phyloP scores from a whole-genome alignment of 1,139 yeast species.

The Blastobotrys serpentis region DNA sequence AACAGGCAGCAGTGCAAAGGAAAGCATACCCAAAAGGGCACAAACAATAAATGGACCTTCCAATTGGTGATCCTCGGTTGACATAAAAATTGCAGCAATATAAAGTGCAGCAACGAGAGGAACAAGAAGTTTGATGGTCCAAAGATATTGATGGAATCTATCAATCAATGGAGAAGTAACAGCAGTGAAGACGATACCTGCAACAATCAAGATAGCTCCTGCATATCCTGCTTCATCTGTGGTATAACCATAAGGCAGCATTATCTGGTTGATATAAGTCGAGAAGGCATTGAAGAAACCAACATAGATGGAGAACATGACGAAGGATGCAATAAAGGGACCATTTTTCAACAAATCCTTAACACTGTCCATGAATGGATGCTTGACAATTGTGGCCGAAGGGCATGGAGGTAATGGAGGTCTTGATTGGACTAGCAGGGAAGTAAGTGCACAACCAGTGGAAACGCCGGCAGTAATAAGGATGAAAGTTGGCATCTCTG shows the following conservation, averaged over 20 bases:
- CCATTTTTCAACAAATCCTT: slow-evolving; percentile 22
- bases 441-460: slow-evolving; percentile 28
- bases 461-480: slow-evolving; percentile 35
- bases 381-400: slow-evolving; percentile 33
- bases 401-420: slow-evolving; percentile 39
- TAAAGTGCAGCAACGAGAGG: slow-evolving; percentile 36
- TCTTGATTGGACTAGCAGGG: slow-evolving; percentile 29
- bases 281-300: slow-evolving; percentile 41
- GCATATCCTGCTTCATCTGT: slow-evolving; percentile 39
- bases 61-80: slow-evolving; percentile 29
- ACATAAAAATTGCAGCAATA: slow-evolving; percentile 38
- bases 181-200: slow-evolving; percentile 37
- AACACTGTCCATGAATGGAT: slow-evolving; percentile 30
- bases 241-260: slow-evolving; percentile 39
- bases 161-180: slow-evolving; percentile 37
- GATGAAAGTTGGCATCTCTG: slow-evolving; percentile 31
- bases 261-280: slow-evolving; percentile 37
- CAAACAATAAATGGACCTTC: slow-evolving; percentile 38
- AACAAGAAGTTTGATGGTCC: slow-evolving; percentile 30
- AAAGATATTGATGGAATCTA: slow-evolving; percentile 31
- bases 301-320: slow-evolving; percentile 37
- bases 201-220: slow-evolving; percentile 38
- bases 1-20: slow-evolving; percentile 38
- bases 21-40: slow-evolving; percentile 39
- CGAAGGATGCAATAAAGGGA: slow-evolving; percentile 29